These are phyloP conservation scores for Zymoseptoria crescenta DNA, from an alignment of 2,329 filamentous ascomycete genomes.

Conservation along the genomic window DNA sequence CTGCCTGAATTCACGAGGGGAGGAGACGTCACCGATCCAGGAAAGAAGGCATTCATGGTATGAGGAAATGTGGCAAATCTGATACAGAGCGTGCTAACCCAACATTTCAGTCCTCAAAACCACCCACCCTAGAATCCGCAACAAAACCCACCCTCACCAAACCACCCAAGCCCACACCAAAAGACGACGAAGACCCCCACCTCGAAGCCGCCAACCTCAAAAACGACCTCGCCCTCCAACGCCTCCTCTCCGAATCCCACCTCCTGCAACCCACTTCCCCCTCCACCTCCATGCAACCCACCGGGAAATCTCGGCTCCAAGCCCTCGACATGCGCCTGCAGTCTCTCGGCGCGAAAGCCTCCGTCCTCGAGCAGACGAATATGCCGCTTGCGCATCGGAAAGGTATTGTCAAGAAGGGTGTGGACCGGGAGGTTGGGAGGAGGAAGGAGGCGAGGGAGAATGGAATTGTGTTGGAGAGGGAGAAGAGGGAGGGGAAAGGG, in stretches of 20 bases:
- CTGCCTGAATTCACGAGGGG: conserved; percentile 28
- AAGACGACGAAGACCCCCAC: conserved; percentile 48
- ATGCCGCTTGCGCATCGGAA: conserved; percentile 85
- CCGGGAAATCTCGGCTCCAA: conserved; percentile 68
- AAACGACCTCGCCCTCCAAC: conserved; percentile 86
- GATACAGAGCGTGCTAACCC: neutral
- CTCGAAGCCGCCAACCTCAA: conserved; percentile 63
- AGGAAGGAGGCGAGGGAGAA: conserved; percentile 79
- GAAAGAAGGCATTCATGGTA: conserved; percentile 77
- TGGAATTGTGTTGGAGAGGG: conserved; percentile 74
- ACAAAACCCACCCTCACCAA: conserved; percentile 16
- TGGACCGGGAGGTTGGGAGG: conserved; percentile 59
- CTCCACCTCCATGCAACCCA: conserved; percentile 38
- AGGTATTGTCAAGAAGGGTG: conserved; percentile 67
- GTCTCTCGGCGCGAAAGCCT: conserved; percentile 68
- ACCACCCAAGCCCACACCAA: conserved; percentile 21
- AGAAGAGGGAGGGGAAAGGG: conserved; percentile 36
- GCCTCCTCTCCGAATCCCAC: conserved; percentile 84
- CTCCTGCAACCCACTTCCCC: conserved; percentile 59
- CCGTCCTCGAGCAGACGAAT: conserved; percentile 67
- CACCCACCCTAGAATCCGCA: conserved; percentile 33
- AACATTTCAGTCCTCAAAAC: conserved; percentile 40
- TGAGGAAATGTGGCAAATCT: neutral
- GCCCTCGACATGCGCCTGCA: conserved; percentile 78
- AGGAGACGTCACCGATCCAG: conserved; percentile 19